Percentiles rank a stretch among this genome's conserved stretches.
Conservation (phyloP, 1,284 basidiomycete species). For the Macrocystidia cucumis region DNA sequence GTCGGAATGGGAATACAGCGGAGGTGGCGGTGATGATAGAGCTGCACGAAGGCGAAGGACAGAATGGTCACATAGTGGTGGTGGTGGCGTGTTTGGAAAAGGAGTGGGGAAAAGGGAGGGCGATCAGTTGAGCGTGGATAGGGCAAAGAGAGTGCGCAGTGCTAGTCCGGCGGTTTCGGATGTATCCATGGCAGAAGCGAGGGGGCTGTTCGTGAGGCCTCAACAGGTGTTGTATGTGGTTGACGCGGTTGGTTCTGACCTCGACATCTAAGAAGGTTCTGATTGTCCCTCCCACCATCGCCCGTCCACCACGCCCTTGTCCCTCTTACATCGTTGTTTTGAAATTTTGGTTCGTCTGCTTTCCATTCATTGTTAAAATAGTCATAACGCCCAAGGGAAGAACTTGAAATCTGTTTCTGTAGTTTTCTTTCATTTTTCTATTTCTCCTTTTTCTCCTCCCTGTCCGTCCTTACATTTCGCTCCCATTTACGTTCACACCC, state of each 20-base stretch:
- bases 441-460: background rate
- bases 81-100: constrained; percentile 18
- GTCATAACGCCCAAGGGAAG: too few relatives aligned
- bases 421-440: constrained; percentile 1
- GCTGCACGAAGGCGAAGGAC: constrained; percentile 38
- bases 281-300: too few relatives aligned
- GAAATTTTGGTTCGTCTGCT: too few relatives aligned
- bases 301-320: background rate
- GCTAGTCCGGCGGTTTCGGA: constrained; percentile 64
- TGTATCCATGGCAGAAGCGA: constrained; percentile 49
- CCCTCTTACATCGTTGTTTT: background rate
- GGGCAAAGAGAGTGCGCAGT: constrained; percentile 63
- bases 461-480: background rate
- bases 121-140: constrained; percentile 50
- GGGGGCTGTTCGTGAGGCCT: constrained; percentile 72
- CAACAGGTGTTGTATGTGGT: constrained; percentile 79
- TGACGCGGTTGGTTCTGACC: constrained; percentile 49
- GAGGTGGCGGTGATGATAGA: constrained; percentile 32
- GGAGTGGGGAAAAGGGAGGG: constrained; percentile 51
- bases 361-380: too few relatives aligned
- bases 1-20: constrained; percentile 53
- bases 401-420: background rate
- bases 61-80: constrained; percentile 37
- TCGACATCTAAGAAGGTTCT: too few relatives aligned
- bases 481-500: too few relatives aligned